Base-by-base conservation (phyloP, 768 basidiomycete species). In the Auricularia sp. region DNA sequence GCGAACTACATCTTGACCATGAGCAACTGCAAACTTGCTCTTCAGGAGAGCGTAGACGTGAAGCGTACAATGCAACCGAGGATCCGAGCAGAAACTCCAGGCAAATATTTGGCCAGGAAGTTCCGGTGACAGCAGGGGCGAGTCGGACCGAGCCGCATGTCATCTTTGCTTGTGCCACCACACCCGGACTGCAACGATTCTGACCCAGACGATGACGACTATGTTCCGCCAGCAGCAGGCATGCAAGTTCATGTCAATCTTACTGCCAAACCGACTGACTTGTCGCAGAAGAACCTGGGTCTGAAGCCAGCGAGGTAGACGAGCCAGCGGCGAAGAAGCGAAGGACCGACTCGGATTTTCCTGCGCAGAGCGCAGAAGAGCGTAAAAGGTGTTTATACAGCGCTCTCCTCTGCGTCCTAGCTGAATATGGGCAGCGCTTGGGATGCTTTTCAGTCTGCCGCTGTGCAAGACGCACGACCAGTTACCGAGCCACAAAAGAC, bases 401-500 rank as follows among this genome's bases (percentile, higher is more conserved):
- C 18, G 1, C 2, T 13, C 14, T 0, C 11, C 47, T 51, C 7
- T 51, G 11, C 21, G 6, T 51, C 3, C 3, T 10, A 11, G 2
- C 47, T 51, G 47, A 16, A 6, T 18, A 18, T 51, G 21, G 5
- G 21, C 47, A 51, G 47, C 18, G 14, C 47, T 16, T 51, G 47
- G 47, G 47, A 51, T 18, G 47, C 47, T 0, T 51, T 51, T 18
- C 47, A 51, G 21, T 51, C 47, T 51, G 47, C 47, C 21, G 47
- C 47, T 10, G 47, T 18, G 14, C 21, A 16, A 16, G 47, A 16
- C 18, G 11, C 47, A 18, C 16, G 8, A 6, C 47, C 47, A 51
- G 6, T 18, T 6, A 18, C 18, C 16, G 66, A 68, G 14, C 62
- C 72, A n/a, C 73, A 69, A 67, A 81, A 77, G 63, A 77, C 79